Evolutionary conservation across 441 rosid species (phyloP).

Genomic region (Erodium trifolium): DNA sequence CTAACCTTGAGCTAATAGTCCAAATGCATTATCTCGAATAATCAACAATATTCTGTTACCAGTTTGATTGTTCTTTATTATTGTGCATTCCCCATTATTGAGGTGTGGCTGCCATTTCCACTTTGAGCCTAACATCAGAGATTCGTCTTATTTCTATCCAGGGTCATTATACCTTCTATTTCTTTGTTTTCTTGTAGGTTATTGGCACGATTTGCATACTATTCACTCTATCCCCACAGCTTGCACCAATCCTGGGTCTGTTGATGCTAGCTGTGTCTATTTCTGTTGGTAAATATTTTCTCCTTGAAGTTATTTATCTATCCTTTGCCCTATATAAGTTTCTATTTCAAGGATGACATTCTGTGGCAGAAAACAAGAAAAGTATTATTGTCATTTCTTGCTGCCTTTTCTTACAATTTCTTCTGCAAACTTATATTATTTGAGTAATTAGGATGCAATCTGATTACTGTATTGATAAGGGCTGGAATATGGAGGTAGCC

Average conservation of each 20-base stretch:
- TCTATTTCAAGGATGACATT: background rate
- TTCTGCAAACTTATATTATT: background rate
- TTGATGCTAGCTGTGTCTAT: slow-evolving; percentile 65
- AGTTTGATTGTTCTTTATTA: background rate
- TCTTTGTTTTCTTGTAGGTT: slow-evolving; percentile 39
- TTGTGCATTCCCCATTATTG: background rate
- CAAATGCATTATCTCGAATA: background rate
- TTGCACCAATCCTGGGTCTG: slow-evolving; percentile 79
- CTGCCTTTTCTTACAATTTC: background rate
- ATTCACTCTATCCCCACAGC: slow-evolving; percentile 70
- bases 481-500: background rate
- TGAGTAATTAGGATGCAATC: background rate
- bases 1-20: background rate
- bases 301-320: slow-evolving; percentile 14
- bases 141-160: slow-evolving; percentile 6
- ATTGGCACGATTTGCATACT: slow-evolving; percentile 72
- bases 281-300: slow-evolving; percentile 59
- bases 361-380: background rate
- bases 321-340: background rate
- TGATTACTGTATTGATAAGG: background rate
- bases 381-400: slow-evolving; percentile 1
- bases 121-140: background rate
- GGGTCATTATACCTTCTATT: slow-evolving; percentile 11
- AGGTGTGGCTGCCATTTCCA: background rate
- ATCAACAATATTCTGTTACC: background rate